phyloP scores from a whole-genome alignment of 495 filamentous ascomycete genomes.

The Mycothermus thermophilus region DNA sequence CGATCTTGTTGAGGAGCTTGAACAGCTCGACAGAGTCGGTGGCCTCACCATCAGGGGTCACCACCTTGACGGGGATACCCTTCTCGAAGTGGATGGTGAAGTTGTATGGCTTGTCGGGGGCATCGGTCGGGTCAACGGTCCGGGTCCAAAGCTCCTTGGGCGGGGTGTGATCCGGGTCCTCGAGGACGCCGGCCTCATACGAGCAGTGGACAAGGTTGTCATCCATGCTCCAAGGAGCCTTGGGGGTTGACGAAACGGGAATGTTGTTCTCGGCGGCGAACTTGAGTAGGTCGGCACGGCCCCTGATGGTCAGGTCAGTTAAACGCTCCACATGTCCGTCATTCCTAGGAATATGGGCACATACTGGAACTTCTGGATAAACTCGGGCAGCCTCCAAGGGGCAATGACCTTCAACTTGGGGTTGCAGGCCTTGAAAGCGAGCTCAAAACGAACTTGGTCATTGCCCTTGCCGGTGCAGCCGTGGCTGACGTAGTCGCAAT shows the following conservation, averaged over 20 bases:
- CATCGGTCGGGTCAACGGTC: slow-evolving; percentile 61
- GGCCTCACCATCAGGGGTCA: slow-evolving; percentile 41
- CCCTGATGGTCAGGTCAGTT: slow-evolving; percentile 16
- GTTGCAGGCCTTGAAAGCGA: slow-evolving; percentile 41
- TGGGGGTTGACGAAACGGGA: slow-evolving; percentile 69
- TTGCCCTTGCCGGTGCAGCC: slow-evolving; percentile 72
- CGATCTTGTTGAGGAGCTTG: slow-evolving; percentile 65
- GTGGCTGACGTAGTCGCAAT: slow-evolving; percentile 56
- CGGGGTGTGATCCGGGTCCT: slow-evolving; percentile 50
- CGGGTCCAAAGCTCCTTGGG: slow-evolving; percentile 76
- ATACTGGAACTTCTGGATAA: slow-evolving; percentile 60
- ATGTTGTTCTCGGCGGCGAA: slow-evolving; percentile 68
- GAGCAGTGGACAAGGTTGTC: slow-evolving; percentile 85
- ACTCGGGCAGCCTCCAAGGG: slow-evolving; percentile 74
- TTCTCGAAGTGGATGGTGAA: slow-evolving; percentile 74
- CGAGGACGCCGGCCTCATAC: slow-evolving; percentile 75
- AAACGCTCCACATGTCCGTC: neutral
- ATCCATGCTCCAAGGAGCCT: slow-evolving; percentile 77
- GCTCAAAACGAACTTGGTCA: slow-evolving; percentile 58
- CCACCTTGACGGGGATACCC: slow-evolving; percentile 61
- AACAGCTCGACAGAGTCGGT: slow-evolving; percentile 74
- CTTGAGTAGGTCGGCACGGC: slow-evolving; percentile 77
- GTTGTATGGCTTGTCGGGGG: slow-evolving; percentile 62
- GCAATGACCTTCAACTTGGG: slow-evolving; percentile 75
- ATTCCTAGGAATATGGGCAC: neutral